Conservation (phyloP, 805 yeast species). For the Metschnikowia bowlesiae region DNA sequence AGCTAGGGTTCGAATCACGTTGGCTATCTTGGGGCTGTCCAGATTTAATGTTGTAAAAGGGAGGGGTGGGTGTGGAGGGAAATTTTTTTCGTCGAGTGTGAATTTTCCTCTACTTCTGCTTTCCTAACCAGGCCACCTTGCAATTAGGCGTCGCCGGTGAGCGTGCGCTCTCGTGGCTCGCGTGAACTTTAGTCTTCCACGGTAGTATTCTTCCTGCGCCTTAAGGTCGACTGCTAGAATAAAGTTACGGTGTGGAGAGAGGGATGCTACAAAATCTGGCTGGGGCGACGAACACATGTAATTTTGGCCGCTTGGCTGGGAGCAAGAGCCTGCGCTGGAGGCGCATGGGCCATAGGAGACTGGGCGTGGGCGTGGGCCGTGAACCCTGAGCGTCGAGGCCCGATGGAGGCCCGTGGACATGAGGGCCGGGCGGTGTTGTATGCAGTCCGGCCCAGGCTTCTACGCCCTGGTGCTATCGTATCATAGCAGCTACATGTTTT, state of each 20-base stretch:
- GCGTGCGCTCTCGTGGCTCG: conserved; percentile 15
- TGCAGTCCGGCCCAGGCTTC: not conserved
- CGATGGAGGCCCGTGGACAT: not conserved
- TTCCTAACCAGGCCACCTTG: conserved; percentile 12
- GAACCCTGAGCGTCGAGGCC: not conserved
- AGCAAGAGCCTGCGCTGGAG: not conserved
- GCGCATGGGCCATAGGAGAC: not conserved
- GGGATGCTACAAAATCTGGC: not conserved
- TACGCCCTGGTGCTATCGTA: not conserved
- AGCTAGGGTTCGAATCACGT: not conserved
- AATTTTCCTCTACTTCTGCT: conserved; percentile 12
- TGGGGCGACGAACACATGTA: not conserved
- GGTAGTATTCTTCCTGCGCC: not conserved
- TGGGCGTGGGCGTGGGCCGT: not conserved
- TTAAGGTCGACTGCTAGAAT: not conserved
- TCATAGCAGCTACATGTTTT: not conserved
- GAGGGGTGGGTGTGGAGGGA: conserved; percentile 8
- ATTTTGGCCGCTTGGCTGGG: not conserved
- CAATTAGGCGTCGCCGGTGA: conserved; percentile 11
- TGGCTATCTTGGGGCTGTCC: conserved; percentile 1
- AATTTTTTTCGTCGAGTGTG: conserved; percentile 13
- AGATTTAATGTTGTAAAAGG: not conserved
- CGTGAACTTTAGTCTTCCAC: not conserved
- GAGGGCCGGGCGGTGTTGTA: not conserved
- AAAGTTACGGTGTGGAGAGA: not conserved